These are phyloP conservation scores for Termitomyces sp. DNA, from an alignment of 768 basidiomycete genomes.

Conservation along the genomic window DNA sequence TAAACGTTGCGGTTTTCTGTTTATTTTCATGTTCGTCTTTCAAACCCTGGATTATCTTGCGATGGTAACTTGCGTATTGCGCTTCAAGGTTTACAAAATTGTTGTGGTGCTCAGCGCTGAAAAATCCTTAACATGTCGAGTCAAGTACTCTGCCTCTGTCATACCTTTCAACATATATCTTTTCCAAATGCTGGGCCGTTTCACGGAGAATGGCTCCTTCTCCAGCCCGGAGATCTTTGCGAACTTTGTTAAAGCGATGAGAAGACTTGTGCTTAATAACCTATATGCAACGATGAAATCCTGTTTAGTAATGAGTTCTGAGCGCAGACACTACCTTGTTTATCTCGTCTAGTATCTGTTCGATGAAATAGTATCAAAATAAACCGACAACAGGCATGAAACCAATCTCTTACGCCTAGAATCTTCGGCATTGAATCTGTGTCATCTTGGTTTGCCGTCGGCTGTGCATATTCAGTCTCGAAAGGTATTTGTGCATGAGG, in stretches of 20 bases:
- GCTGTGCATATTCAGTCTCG: neutral
- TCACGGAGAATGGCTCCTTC: slow-evolving; percentile 41
- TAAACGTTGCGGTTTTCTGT: slow-evolving; percentile 25
- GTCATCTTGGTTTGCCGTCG: neutral
- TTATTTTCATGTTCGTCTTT: slow-evolving; percentile 37
- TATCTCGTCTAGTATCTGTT: slow-evolving; percentile 45
- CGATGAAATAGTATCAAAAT: neutral
- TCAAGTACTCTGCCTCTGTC: neutral
- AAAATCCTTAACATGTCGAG: neutral
- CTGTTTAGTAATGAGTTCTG: neutral
- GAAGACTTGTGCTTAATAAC: slow-evolving; percentile 42
- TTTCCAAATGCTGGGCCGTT: slow-evolving; percentile 36
- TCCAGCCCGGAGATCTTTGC: slow-evolving; percentile 36
- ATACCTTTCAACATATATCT: slow-evolving; percentile 41
- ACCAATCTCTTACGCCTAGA: slow-evolving; percentile 29
- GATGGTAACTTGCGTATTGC: slow-evolving; percentile 40
- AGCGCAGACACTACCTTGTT: slow-evolving; percentile 28
- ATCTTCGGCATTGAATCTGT: slow-evolving; percentile 22
- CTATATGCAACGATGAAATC: slow-evolving; percentile 20
- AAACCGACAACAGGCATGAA: neutral
- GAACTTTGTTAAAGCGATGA: slow-evolving; percentile 41
- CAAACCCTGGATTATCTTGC: slow-evolving; percentile 31
- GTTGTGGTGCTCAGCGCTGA: slow-evolving; percentile 48
- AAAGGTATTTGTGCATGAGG: neutral
- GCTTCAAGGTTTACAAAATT: slow-evolving; percentile 48